phyloP scores from a whole-genome alignment of 129 eudicot genomes.

The Ambrosia trifida region DNA sequence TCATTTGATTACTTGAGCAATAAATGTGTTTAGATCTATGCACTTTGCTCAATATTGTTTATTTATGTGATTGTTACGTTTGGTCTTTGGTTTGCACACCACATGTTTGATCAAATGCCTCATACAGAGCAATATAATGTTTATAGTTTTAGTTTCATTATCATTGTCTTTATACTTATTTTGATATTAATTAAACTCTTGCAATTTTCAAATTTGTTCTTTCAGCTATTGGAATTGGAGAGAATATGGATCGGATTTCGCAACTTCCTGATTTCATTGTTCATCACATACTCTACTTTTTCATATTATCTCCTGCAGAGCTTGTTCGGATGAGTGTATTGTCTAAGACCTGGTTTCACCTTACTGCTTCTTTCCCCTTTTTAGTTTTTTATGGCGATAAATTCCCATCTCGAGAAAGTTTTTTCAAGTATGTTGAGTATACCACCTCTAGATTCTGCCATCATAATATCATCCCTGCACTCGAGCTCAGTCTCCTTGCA shows the following conservation, averaged over 20 bases:
- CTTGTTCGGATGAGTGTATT: background rate
- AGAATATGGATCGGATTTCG: background rate
- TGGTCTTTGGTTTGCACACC: no score
- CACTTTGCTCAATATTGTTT: no score
- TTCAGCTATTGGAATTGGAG: background rate
- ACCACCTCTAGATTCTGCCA: background rate
- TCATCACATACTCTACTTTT: background rate
- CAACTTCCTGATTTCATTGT: background rate
- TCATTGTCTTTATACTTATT: no score
- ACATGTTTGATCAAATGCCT: no score
- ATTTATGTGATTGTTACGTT: no score
- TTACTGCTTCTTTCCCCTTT: background rate
- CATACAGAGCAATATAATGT: no score
- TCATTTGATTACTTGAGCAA: no score
- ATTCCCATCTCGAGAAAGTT: background rate
- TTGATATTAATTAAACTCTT: no score
- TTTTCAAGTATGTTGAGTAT: background rate
- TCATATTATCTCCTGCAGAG: background rate
- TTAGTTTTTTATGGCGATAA: background rate
- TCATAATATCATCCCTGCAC: background rate
- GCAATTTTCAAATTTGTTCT: no score
- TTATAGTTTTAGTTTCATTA: no score
- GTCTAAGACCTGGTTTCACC: background rate
- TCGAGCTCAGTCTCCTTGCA: background rate
- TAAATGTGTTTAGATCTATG: no score